These are phyloP conservation scores for Coniochaeta sp. DNA, from an alignment of 2,329 filamentous ascomycete species.

Conservation along the genomic window DNA sequence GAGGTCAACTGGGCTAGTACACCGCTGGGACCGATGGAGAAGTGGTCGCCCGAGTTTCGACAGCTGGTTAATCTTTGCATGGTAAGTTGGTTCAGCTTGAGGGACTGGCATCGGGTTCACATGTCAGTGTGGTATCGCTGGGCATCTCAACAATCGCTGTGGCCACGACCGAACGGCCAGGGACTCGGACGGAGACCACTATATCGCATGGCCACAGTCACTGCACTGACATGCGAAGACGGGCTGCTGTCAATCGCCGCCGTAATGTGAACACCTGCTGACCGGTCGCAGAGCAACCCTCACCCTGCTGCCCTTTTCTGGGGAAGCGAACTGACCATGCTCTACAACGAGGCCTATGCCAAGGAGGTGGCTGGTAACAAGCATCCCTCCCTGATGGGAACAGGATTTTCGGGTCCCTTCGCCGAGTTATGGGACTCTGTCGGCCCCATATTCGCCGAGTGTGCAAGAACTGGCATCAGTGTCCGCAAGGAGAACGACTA, in stretches of 20 bases:
- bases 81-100: not conserved
- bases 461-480: constrained; percentile 24
- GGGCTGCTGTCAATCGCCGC: not conserved
- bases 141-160: no score
- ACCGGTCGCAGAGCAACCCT: constrained; percentile 19
- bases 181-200: no score
- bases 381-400: constrained; percentile 54
- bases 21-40: constrained; percentile 33
- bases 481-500: constrained; percentile 26
- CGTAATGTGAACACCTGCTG: not conserved
- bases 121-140: no score
- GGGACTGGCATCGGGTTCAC: no score
- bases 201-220: no score
- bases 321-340: constrained; percentile 53
- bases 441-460: constrained; percentile 25
- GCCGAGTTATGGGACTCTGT: constrained; percentile 35
- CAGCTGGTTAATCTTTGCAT: constrained; percentile 31
- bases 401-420: constrained; percentile 49
- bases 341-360: constrained; percentile 57
- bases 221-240: not conserved
- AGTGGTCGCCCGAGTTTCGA: constrained; percentile 37
- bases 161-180: no score
- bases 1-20: constrained; percentile 34
- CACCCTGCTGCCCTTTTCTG: constrained; percentile 50
- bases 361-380: constrained; percentile 53